A percentile compares a stretch with the other conserved stretches of the same genome.
Evolutionary conservation across 345 rosid species (phyloP).

Genomic region (Diplotaxis tenuifolia): DNA sequence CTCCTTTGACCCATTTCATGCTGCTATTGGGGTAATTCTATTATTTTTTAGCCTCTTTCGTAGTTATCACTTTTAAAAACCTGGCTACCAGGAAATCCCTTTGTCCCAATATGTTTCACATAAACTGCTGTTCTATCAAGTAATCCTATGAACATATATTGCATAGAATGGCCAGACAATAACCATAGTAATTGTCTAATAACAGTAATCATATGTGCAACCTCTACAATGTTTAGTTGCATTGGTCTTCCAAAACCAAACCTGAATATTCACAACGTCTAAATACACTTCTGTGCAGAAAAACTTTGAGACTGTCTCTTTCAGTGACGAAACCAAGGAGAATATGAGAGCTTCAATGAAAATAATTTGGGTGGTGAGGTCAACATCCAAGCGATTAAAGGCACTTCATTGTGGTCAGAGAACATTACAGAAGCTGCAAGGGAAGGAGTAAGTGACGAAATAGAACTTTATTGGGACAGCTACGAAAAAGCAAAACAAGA

Average conservation of each 20-base stretch:
- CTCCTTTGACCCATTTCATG: slow-evolving; percentile 95
- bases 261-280: neutral
- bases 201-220: slow-evolving; percentile 13
- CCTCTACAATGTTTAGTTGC: neutral
- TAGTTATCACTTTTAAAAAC: neutral
- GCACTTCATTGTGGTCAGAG: slow-evolving; percentile 52
- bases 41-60: neutral
- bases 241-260: neutral
- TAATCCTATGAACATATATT: neutral
- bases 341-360: slow-evolving; percentile 61
- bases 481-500: slow-evolving; percentile 56
- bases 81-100: neutral
- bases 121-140: neutral
- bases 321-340: slow-evolving; percentile 67
- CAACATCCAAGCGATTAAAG: slow-evolving; percentile 44
- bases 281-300: neutral
- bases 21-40: slow-evolving; percentile 80
- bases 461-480: slow-evolving; percentile 69
- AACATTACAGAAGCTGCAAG: slow-evolving; percentile 64
- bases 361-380: slow-evolving; percentile 57
- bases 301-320: slow-evolving; percentile 12
- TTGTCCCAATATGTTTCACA: neutral
- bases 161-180: slow-evolving; percentile 96
- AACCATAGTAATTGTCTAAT: slow-evolving; percentile 91
- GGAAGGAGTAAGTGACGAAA: slow-evolving; percentile 42